Percentiles rank a stretch among this genome's conserved stretches.
These are phyloP conservation scores for Phytophthora tubulina DNA, from an alignment of 352 stramenopile genomes.

Conservation along the genomic window DNA sequence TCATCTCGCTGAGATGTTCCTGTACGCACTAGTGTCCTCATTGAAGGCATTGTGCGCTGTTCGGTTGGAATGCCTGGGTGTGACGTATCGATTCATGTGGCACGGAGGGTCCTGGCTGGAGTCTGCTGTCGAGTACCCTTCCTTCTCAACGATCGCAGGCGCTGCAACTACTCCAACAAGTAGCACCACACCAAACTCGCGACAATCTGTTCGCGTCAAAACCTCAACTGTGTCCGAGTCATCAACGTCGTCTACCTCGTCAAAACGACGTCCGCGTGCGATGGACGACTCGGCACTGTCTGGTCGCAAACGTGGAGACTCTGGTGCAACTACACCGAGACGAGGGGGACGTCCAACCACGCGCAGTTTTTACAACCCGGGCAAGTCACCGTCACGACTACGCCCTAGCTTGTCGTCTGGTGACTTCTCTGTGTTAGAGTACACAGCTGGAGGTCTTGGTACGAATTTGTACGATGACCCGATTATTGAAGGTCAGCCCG, in stretches of 20 bases:
- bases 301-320: slow-evolving; percentile 38
- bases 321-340: slow-evolving; percentile 31
- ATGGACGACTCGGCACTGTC: slow-evolving; percentile 57
- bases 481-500: slow-evolving; percentile 48
- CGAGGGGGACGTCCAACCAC: slow-evolving; percentile 38
- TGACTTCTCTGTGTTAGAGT: slow-evolving; percentile 39
- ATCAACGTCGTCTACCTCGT: slow-evolving; percentile 27
- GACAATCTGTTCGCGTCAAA: slow-evolving; percentile 40
- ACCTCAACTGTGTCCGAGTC: slow-evolving; percentile 26
- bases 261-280: slow-evolving; percentile 36
- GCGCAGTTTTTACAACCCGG: slow-evolving; percentile 49
- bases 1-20: slow-evolving; percentile 56
- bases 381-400: slow-evolving; percentile 38
- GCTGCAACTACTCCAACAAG: slow-evolving; percentile 16
- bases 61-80: slow-evolving; percentile 61
- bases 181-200: slow-evolving; percentile 36
- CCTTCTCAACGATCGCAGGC: slow-evolving; percentile 22
- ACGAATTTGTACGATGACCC: slow-evolving; percentile 50
- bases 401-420: slow-evolving; percentile 40
- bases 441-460: slow-evolving; percentile 28
- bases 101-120: slow-evolving; percentile 70
- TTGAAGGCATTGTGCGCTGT: slow-evolving; percentile 65
- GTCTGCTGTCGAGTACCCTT: slow-evolving; percentile 58
- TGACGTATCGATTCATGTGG: slow-evolving; percentile 68
- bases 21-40: slow-evolving; percentile 66